Evolutionary conservation across 208 protist genomes (phyloP).

Genomic region (Leishmania arabica): DNA sequence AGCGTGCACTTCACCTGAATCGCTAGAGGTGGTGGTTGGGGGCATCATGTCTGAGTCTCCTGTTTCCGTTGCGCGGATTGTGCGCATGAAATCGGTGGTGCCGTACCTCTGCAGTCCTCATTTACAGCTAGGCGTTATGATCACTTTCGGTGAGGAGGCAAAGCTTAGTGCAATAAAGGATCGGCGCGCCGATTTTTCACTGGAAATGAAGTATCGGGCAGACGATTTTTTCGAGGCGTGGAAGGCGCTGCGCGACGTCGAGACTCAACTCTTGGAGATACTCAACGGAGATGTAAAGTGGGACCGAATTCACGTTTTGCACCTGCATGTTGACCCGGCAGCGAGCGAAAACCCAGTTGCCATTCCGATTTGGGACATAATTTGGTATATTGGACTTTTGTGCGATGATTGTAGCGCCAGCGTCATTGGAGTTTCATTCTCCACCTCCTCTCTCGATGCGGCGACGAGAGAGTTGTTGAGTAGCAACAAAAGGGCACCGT

Average conservation of each 20-base stretch:
- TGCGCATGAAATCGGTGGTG: constrained; percentile 51
- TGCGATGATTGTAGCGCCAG: constrained; percentile 53
- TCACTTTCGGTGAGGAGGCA: constrained; percentile 69
- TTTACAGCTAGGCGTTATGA: constrained; percentile 53
- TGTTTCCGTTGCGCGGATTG: constrained; percentile 32
- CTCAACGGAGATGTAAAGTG: constrained; percentile 49
- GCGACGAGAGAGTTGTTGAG: constrained; percentile 31
- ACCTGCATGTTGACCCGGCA: constrained; percentile 44
- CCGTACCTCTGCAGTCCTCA: constrained; percentile 63
- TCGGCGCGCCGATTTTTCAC: constrained; percentile 34
- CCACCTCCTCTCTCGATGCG: constrained; percentile 18
- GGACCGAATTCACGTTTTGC: constrained; percentile 50
- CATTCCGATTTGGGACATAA: constrained; percentile 63
- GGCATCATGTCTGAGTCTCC: constrained; percentile 19
- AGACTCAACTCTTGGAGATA: constrained; percentile 37
- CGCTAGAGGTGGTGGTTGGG: constrained; percentile 9
- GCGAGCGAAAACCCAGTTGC: constrained; percentile 7
- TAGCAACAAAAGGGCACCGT: constrained; percentile 36
- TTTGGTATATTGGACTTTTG: constrained; percentile 49
- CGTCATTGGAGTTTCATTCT: constrained; percentile 67
- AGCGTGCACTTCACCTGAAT: constrained; percentile 33
- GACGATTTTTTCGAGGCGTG: constrained; percentile 48
- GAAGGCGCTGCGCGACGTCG: constrained; percentile 33
- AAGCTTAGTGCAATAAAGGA: constrained; percentile 41
- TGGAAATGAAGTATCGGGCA: constrained; percentile 40